Conservation (phyloP, 129 eudicot species). For the Heracleum sosnowskyi region DNA sequence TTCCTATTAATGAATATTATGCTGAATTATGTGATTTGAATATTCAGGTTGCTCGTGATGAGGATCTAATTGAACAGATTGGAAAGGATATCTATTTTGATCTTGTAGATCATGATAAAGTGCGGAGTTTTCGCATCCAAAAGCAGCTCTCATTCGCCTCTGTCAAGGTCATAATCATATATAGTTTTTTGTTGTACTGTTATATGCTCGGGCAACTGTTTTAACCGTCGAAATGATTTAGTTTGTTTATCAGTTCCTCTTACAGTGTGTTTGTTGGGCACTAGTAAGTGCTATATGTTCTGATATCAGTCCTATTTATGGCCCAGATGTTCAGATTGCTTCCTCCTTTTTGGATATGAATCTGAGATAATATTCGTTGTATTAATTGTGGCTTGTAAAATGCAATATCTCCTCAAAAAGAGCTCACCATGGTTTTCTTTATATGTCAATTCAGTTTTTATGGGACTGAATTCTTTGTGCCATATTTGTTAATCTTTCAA, state of each 20-base stretch:
- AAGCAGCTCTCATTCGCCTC: slow-evolving; percentile 67
- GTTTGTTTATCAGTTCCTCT: not conserved
- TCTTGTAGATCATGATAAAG: slow-evolving; percentile 96
- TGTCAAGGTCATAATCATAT: slow-evolving; percentile 62
- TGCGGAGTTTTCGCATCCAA: slow-evolving; percentile 80
- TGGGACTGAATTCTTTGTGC: not conserved
- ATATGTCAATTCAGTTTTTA: not conserved
- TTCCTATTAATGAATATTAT: not conserved
- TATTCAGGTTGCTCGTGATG: slow-evolving; percentile 88
- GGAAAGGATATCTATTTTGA: slow-evolving; percentile 89
- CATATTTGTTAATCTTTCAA: not conserved
- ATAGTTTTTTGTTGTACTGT: not conserved
- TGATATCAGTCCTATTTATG: not conserved
- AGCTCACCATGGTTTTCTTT: not conserved
- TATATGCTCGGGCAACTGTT: not conserved
- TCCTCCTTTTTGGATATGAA: not conserved
- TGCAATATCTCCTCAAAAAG: not conserved
- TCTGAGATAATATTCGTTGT: not conserved
- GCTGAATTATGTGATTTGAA: slow-evolving; percentile 16
- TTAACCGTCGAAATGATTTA: not conserved
- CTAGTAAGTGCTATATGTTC: not conserved
- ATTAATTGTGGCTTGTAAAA: not conserved
- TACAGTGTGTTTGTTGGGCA: not conserved
- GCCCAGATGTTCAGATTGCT: not conserved
- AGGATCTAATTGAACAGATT: slow-evolving; percentile 75